Evolutionary conservation across 371 early-diverging fungal genomes (phyloP).

Genomic region (Blyttiomyces sp.): DNA sequence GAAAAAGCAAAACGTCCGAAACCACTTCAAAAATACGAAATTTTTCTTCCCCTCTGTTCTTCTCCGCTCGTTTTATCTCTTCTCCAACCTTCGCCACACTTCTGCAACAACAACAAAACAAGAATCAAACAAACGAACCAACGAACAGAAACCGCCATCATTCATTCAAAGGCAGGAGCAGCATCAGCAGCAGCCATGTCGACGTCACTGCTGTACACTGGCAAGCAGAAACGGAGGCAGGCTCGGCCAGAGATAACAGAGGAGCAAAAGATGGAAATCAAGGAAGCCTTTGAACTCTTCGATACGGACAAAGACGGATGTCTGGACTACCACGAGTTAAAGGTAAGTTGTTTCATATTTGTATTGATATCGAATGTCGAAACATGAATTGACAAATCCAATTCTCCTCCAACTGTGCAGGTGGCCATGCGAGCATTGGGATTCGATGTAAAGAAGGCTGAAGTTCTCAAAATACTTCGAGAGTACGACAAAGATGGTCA

Average conservation of each 20-base stretch:
- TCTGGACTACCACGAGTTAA: conserved; percentile 74
- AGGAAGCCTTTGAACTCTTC: conserved; percentile 71
- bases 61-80: no score
- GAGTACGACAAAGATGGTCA: conserved; percentile 54
- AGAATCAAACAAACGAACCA: no score
- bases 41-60: no score
- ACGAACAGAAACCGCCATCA: no score
- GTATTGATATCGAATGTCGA: not conserved
- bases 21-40: no score
- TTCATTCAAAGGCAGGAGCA: no score
- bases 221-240: conserved; percentile 33
- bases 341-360: conserved; percentile 41
- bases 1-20: no score
- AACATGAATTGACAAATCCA: not conserved
- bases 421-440: conserved; percentile 74
- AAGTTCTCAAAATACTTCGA: conserved; percentile 63
- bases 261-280: conserved; percentile 65
- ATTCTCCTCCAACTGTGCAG: conserved; percentile 19
- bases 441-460: conserved; percentile 69
- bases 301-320: conserved; percentile 69
- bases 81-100: no score
- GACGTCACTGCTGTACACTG: conserved; percentile 33
- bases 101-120: no score
- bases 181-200: not conserved
- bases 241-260: conserved; percentile 53